Percentiles rank a stretch among this genome's conserved stretches.
phyloP scores from a whole-genome alignment of 2,329 filamentous ascomycete species.

The Ceratocystis cacaofunesta region DNA sequence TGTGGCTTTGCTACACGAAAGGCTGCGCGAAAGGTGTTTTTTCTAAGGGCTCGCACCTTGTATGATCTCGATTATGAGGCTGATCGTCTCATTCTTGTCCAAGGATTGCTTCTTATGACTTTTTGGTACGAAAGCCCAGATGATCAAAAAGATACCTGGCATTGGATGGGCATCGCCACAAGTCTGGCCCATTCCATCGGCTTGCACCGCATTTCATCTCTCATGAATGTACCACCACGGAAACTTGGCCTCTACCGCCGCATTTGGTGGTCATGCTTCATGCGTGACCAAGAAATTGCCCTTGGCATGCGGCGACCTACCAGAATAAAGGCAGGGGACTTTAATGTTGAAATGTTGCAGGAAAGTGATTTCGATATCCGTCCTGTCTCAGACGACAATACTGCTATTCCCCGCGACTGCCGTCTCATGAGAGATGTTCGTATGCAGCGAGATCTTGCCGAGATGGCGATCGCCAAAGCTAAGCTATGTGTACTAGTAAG shows the following conservation, averaged over 20 bases:
- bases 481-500: constrained; percentile 82
- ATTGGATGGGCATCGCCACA: constrained; percentile 95
- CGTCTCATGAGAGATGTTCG: constrained; percentile 52
- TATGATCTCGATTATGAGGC: constrained; percentile 94
- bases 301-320: constrained; percentile 88
- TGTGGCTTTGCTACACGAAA: constrained; percentile 68
- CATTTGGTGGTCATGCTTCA: constrained; percentile 97
- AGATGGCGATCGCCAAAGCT: constrained; percentile 83
- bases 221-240: constrained; percentile 56
- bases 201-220: constrained; percentile 68
- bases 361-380: constrained; percentile 73
- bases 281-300: constrained; percentile 83
- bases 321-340: constrained; percentile 83
- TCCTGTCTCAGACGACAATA: constrained; percentile 50
- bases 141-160: constrained; percentile 95
- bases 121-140: constrained; percentile 97
- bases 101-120: constrained; percentile 79
- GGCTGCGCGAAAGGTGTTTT: constrained; percentile 73
- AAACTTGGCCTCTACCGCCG: constrained; percentile 81
- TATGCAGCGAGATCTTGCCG: constrained; percentile 64
- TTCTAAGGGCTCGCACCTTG: constrained; percentile 73
- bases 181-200: constrained; percentile 89
- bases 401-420: constrained; percentile 55
- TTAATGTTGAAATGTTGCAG: constrained; percentile 79
- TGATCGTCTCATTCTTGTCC: constrained; percentile 76